Evolutionary conservation across 2,329 filamentous ascomycete species (phyloP), one percentile per base, ranked within the genome.

Genomic region (Verticillium nubilum): DNA sequence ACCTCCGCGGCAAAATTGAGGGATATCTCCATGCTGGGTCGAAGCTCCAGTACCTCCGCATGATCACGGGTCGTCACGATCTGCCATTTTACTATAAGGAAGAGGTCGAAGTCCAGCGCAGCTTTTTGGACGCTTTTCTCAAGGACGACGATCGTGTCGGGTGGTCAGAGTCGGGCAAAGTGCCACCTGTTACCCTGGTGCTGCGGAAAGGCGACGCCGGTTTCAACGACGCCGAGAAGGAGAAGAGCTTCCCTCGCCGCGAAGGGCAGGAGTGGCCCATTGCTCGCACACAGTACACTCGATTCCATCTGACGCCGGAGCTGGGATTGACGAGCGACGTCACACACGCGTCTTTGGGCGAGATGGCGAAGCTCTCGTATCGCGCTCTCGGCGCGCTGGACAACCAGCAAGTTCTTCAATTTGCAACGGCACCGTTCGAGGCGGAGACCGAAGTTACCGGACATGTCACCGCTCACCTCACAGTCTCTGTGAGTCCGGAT

Each of bases 31-130:
- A 85, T 54, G 87, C 87, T 0, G 85, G 86, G 0, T 90, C 87
- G 0, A 77, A 85, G 60, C 75, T 86, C 62, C 91, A 91, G 69
- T 91, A 87, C 64, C 76, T 91, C 0, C 81, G 87, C 6, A 85
- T 90, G 68, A 87, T 90, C 67, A 86, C 83, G 0, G 88, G 88
- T 2, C 80, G 88, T 0, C 88, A 91, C 62, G 88, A 91, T 65
- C 75, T 91, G 1, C 88, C 88, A 0, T 90, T 91, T 69, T 91
- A 90, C 72, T 89, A 90, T 67, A 70, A 80, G 1, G 84, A 90
- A 54, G 85, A 90, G 62, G 87, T 89, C 0, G 84, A 88, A 61
- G 65, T 91, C 0, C 88, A 91, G 67, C 79, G 77, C 54, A 84
- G 82, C 63, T 91, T 91, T 69, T 73, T 91, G 0, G 86, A 90